phyloP scores from a whole-genome alignment of 179 eudicot species.

The Dionaea muscipula region DNA sequence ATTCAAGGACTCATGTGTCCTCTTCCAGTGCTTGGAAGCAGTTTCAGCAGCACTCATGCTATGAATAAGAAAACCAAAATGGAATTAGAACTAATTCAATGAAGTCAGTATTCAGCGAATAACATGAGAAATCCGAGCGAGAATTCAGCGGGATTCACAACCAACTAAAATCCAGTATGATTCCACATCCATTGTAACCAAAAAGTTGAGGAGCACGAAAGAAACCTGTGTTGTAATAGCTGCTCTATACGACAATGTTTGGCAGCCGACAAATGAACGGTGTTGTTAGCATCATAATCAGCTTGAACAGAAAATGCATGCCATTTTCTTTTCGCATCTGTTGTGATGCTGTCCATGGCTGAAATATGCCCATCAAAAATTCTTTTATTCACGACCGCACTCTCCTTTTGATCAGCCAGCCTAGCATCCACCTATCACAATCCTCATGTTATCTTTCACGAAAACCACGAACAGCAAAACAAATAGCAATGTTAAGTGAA shows the following conservation, averaged over 20 bases:
- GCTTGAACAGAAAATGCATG: conserved; percentile 58
- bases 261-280: conserved; percentile 79
- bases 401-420: conserved; percentile 45
- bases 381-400: conserved; percentile 40
- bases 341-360: conserved; percentile 53
- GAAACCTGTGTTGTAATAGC: conserved; percentile 67
- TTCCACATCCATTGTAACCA: not conserved
- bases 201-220: conserved; percentile 7
- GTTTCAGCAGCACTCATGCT: conserved; percentile 60
- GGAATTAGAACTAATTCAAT: not conserved
- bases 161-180: too few relatives aligned
- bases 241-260: conserved; percentile 91
- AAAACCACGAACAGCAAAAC: not conserved
- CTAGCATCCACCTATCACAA: conserved; percentile 58
- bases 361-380: conserved; percentile 71
- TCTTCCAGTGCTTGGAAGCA: conserved; percentile 57
- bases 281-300: conserved; percentile 47
- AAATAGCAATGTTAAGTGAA: not conserved
- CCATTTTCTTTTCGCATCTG: conserved; percentile 93
- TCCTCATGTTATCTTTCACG: not conserved
- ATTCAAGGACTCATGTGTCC: conserved; percentile 46
- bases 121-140: not conserved
- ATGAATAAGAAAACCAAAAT: conserved; percentile 3
- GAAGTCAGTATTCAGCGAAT: not conserved
- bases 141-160: too few relatives aligned